Conservation (phyloP, 768 basidiomycete genomes). For the Agaricus subrufescens region DNA sequence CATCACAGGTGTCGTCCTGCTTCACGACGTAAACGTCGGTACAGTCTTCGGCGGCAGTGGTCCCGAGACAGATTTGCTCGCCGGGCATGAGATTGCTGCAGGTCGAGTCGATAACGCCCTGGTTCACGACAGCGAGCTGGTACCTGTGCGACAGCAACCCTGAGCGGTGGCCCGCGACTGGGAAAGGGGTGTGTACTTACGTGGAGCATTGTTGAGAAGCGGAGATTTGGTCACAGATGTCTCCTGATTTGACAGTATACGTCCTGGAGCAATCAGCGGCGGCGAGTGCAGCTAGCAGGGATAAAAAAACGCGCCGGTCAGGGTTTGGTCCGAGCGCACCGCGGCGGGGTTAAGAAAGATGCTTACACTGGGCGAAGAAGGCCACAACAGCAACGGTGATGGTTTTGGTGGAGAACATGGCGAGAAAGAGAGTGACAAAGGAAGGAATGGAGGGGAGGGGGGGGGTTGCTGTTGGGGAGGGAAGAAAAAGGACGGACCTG, state of each 20-base stretch:
- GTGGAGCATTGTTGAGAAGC: conserved; percentile 56
- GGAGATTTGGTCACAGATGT: conserved; percentile 69
- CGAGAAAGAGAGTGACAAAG: conserved; percentile 3
- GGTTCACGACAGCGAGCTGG: conserved; percentile 68
- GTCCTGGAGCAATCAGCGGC: conserved; percentile 50
- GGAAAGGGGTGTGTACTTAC: conserved; percentile 28
- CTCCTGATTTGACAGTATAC: conserved; percentile 52
- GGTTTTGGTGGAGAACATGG: conserved; percentile 15
- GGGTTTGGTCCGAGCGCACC: not conserved
- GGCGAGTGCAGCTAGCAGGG: conserved; percentile 16
- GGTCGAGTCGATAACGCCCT: conserved; percentile 35
- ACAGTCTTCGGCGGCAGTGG: conserved; percentile 53
- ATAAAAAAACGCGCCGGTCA: not conserved
- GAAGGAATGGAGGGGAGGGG: conserved; percentile 8
- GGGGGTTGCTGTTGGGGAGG: not conserved
- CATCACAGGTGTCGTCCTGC: conserved; percentile 53
- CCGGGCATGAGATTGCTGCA: conserved; percentile 60
- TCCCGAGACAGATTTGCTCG: conserved; percentile 57
- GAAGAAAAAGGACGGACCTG: not conserved
- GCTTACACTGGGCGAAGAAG: conserved; percentile 41
- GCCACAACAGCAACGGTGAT: conserved; percentile 38
- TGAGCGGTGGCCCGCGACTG: no score
- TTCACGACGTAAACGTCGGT: conserved; percentile 51
- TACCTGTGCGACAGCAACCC: conserved; percentile 37
- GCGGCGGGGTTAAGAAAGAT: not conserved